Conservation (phyloP, 805 yeast species). For the Kazachstania taianensis region DNA sequence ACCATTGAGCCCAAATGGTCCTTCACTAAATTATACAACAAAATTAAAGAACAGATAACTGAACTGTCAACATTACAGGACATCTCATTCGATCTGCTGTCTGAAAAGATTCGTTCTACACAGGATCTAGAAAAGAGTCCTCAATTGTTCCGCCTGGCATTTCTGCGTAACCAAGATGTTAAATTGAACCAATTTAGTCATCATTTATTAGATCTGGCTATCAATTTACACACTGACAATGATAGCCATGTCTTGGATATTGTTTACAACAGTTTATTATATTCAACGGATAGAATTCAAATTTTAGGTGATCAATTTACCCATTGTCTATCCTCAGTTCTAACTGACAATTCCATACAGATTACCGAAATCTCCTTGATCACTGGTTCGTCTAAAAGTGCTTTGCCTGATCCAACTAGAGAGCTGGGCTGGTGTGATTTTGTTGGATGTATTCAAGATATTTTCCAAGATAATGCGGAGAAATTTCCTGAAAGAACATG, state of each 20-base stretch:
- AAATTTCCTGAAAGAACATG: constrained; percentile 79
- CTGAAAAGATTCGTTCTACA: constrained; percentile 38
- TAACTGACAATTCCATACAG: constrained; percentile 29
- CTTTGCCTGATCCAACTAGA: constrained; percentile 78
- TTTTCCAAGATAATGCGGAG: constrained; percentile 79
- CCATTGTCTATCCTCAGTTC: constrained; percentile 37
- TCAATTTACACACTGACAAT: constrained; percentile 13
- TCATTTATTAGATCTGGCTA: constrained; percentile 40
- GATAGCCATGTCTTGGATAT: constrained; percentile 14
- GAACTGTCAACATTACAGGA: constrained; percentile 14
- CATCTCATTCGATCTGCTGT: constrained; percentile 47
- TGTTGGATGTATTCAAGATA: constrained; percentile 95
- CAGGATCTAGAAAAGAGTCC: constrained; percentile 50
- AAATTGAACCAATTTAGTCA: constrained; percentile 27
- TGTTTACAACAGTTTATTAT: constrained; percentile 65
- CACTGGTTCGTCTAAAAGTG: constrained; percentile 49
- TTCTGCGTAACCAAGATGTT: constrained; percentile 35
- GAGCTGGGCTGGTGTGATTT: constrained; percentile 85
- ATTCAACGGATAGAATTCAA: constrained; percentile 55
- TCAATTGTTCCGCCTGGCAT: constrained; percentile 42
- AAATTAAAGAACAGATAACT: constrained; percentile 33
- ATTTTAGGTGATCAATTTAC: constrained; percentile 64
- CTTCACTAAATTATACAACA: constrained; percentile 42
- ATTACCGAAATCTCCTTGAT: constrained; percentile 59
- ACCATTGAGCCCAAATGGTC: constrained; percentile 44